These are phyloP conservation scores for Phaseolus coccineus DNA, from an alignment of 331 rosid species.

Conservation along the genomic window DNA sequence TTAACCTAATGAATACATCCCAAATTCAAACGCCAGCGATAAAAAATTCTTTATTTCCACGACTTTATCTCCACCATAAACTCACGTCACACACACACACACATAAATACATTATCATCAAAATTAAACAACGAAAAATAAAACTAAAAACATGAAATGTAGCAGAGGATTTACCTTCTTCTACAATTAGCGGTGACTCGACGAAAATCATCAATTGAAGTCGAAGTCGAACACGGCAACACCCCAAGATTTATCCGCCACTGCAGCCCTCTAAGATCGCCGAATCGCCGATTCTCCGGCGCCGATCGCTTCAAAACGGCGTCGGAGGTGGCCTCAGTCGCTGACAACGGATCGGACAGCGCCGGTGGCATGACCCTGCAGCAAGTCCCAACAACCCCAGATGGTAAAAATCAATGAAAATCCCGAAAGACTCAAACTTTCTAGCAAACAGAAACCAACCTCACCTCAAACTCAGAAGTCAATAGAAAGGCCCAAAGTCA, in stretches of 20 bases:
- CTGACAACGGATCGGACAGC: conserved; percentile 44
- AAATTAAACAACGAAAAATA: background rate
- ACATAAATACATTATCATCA: background rate
- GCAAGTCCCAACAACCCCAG: conserved; percentile 28
- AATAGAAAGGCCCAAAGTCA: background rate
- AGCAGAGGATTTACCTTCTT: conserved; percentile 69
- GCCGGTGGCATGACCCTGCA: conserved; percentile 50
- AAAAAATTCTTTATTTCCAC: background rate
- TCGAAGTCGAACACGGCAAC: conserved; percentile 66
- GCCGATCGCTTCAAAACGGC: conserved; percentile 51
- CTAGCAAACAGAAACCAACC: background rate
- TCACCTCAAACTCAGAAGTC: background rate
- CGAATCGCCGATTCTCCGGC: conserved; percentile 59
- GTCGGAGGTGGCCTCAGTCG: conserved; percentile 42
- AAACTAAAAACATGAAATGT: background rate
- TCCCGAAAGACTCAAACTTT: conserved; percentile 28
- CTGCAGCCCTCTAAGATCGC: conserved; percentile 78
- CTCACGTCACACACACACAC: background rate
- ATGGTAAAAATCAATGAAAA: conserved; percentile 27
- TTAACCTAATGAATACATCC: conserved; percentile 10
- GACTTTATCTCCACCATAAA: conserved; percentile 14
- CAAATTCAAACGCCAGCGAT: conserved; percentile 23
- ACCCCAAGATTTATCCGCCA: conserved; percentile 98
- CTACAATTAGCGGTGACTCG: conserved; percentile 90
- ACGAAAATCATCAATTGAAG: conserved; percentile 88